These are phyloP conservation scores for Cercophora samala DNA, from an alignment of 495 filamentous ascomycete genomes.

Conservation along the genomic window DNA sequence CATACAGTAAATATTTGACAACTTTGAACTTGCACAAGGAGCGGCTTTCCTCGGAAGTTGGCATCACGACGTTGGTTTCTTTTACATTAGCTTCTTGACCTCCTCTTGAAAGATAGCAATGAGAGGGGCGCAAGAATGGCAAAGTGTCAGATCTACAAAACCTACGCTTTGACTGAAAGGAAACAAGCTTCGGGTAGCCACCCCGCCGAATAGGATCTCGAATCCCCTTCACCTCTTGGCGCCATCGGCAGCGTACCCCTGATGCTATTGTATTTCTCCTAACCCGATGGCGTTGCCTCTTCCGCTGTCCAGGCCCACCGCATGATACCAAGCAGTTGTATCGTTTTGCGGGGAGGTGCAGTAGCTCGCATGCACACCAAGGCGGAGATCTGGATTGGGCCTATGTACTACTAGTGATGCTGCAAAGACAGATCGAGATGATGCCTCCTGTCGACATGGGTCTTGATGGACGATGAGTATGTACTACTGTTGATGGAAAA, in stretches of 20 bases:
- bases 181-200: not conserved
- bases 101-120: not conserved
- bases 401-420: too few relatives aligned
- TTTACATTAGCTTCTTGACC: too few relatives aligned
- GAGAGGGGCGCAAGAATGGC: not conserved
- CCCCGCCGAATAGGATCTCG: not conserved
- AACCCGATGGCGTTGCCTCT: not conserved
- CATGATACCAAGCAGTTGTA: not conserved
- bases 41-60: too few relatives aligned
- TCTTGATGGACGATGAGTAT: too few relatives aligned
- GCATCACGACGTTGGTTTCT: too few relatives aligned
- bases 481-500: too few relatives aligned
- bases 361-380: not conserved
- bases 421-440: too few relatives aligned
- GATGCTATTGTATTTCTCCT: not conserved
- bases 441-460: too few relatives aligned
- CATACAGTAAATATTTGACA: too few relatives aligned
- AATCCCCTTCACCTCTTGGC: not conserved
- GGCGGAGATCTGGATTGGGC: not conserved
- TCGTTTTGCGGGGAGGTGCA: not conserved
- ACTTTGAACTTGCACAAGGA: too few relatives aligned
- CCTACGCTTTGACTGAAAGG: too few relatives aligned
- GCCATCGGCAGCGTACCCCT: not conserved
- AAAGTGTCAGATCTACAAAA: too few relatives aligned
- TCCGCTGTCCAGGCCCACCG: not conserved